Conservation (phyloP, 2,329 filamentous ascomycete species). For the Sporothrix brasiliensis region DNA sequence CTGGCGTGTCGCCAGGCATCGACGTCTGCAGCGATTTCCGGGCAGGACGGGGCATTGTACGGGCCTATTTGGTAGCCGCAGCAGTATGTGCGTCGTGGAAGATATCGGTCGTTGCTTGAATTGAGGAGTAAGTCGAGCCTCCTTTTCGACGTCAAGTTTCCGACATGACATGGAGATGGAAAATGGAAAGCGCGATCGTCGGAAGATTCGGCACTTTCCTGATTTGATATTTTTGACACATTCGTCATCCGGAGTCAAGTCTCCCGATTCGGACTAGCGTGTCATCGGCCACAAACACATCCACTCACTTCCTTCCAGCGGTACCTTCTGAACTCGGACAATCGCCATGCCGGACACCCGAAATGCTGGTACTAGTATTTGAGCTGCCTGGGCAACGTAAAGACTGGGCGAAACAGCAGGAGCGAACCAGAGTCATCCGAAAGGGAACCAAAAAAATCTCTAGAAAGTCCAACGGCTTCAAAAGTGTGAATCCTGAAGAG, state of each 20-base stretch:
- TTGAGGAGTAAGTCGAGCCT: not conserved
- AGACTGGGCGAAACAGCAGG: not conserved
- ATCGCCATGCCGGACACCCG: slow-evolving; percentile 34
- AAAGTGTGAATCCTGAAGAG: not conserved
- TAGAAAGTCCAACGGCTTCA: not conserved
- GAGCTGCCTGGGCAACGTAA: not conserved
- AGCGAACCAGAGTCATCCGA: not conserved
- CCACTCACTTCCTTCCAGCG: not conserved
- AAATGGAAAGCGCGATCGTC: not conserved
- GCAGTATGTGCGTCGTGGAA: not conserved
- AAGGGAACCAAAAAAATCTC: not conserved
- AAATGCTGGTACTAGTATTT: slow-evolving; percentile 23
- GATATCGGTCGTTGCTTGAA: not conserved
- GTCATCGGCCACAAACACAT: not conserved
- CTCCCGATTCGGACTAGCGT: slow-evolving; percentile 24
- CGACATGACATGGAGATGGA: not conserved
- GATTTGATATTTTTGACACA: not conserved
- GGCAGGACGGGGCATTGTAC: not conserved
- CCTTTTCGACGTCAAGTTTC: not conserved
- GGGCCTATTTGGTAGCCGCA: not conserved
- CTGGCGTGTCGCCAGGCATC: not conserved
- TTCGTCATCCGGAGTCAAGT: not conserved
- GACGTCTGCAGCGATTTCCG: not conserved
- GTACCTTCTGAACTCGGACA: slow-evolving; percentile 30
- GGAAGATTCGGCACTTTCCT: slow-evolving; percentile 27